Conservation (phyloP, 2,329 filamentous ascomycete genomes). For the Exophiala oligosperma region DNA sequence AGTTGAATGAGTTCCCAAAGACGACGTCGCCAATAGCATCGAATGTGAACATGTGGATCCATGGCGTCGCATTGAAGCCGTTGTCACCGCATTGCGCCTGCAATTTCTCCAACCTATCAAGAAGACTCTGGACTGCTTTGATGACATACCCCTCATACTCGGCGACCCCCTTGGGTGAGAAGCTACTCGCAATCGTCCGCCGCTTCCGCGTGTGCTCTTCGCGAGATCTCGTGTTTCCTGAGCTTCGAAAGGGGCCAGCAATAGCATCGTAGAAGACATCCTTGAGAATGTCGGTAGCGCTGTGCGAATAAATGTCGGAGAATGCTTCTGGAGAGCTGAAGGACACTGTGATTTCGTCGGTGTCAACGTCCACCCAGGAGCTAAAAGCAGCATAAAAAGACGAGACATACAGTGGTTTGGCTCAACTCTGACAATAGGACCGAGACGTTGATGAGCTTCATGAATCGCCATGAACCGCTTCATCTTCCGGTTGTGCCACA, state of each 20-base stretch:
- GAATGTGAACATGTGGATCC: not conserved
- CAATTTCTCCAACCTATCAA: not conserved
- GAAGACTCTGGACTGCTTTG: not conserved
- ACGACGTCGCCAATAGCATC: not conserved
- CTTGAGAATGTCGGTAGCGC: conserved; percentile 2
- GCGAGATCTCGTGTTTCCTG: not conserved
- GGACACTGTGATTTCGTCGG: not conserved
- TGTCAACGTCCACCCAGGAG: too few relatives aligned
- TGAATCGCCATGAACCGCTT: not conserved
- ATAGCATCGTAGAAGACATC: conserved; percentile 4
- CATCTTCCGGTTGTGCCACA: not conserved
- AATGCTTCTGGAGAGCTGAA: not conserved
- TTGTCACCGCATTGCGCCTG: not conserved
- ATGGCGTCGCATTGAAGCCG: not conserved
- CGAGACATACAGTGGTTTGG: not conserved
- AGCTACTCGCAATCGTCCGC: not conserved
- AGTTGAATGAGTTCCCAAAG: not conserved
- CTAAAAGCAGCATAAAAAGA: not conserved
- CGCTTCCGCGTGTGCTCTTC: not conserved
- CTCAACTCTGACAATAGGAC: not conserved
- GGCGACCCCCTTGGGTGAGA: not conserved
- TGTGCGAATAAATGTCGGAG: not conserved
- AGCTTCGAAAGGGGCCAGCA: not conserved
- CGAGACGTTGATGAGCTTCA: not conserved
- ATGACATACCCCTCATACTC: not conserved